Percentiles rank a stretch among this genome's conserved stretches.
Conservation (phyloP, 2,329 filamentous ascomycete genomes). For the Zymoseptoria tritici region DNA sequence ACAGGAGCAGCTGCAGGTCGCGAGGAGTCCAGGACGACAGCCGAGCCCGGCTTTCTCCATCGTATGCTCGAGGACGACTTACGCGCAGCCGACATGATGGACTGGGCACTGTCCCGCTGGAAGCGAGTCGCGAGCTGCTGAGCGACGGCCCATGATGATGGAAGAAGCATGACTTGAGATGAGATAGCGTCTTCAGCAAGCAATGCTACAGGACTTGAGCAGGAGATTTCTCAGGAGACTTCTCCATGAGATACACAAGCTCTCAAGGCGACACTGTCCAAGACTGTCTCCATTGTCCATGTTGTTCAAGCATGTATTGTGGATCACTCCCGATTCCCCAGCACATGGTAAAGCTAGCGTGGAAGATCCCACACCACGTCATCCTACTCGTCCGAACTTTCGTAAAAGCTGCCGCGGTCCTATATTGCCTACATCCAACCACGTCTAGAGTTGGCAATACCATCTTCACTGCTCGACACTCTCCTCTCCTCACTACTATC, state of each 20-base stretch:
- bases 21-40: no score
- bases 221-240: slow-evolving; percentile 6
- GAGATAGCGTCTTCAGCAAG: no score
- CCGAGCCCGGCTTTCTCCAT: no score
- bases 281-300: no score
- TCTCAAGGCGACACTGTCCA: no score
- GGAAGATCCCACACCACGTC: not conserved
- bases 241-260: slow-evolving; percentile 1
- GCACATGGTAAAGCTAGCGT: not conserved
- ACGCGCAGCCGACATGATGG: no score
- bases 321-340: not conserved
- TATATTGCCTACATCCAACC: not conserved
- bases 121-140: no score
- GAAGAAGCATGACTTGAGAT: no score
- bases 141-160: no score
- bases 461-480: not conserved
- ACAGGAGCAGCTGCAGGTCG: no score
- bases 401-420: not conserved
- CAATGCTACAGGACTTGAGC: not conserved
- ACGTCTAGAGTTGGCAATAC: not conserved
- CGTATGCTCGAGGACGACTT: no score
- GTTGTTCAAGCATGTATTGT: not conserved
- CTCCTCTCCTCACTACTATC: not conserved
- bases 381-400: not conserved
- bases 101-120: no score